Conservation (phyloP, 2,329 filamentous ascomycete genomes). For the Colletotrichum orbiculare region DNA sequence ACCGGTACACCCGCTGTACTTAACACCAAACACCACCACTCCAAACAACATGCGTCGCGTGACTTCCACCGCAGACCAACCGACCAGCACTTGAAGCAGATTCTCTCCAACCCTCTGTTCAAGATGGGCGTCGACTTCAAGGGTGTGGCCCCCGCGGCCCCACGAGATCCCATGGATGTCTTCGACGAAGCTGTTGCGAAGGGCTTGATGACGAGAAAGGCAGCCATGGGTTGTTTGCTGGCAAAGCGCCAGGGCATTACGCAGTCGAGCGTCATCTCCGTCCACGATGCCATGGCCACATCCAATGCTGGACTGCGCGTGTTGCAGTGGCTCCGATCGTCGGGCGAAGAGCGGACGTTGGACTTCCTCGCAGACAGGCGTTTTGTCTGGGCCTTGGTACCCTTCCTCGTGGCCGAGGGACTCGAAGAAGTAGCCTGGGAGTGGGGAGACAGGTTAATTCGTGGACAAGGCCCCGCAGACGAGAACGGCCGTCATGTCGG, state of each 20-base stretch:
- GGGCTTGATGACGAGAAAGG: constrained; percentile 65
- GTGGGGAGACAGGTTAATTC: constrained; percentile 52
- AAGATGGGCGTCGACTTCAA: constrained; percentile 45
- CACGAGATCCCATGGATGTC: constrained; percentile 61
- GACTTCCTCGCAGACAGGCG: constrained; percentile 54
- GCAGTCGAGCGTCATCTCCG: constrained; percentile 46
- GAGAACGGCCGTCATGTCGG: constrained; percentile 27
- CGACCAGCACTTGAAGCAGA: constrained; percentile 65
- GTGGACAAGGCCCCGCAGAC: constrained; percentile 36
- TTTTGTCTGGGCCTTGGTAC: constrained; percentile 55
- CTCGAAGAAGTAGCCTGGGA: constrained; percentile 63
- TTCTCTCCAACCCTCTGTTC: constrained; percentile 69
- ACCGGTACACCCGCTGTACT: constrained; percentile 12
- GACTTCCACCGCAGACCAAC: constrained; percentile 48
- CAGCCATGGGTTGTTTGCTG: constrained; percentile 65
- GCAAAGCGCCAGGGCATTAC: constrained; percentile 57
- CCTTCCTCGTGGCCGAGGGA: constrained; percentile 64
- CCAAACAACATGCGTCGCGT: constrained; percentile 21
- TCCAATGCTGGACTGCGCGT: constrained; percentile 61
- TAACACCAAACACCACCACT: background rate
- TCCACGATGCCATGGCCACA: constrained; percentile 48
- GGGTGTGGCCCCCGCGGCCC: constrained; percentile 25
- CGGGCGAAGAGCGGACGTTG: constrained; percentile 58
- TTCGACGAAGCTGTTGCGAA: constrained; percentile 66
- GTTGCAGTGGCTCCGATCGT: constrained; percentile 64